These are phyloP conservation scores for Claviceps monticola DNA, from an alignment of 2,329 filamentous ascomycete species.

Conservation along the genomic window DNA sequence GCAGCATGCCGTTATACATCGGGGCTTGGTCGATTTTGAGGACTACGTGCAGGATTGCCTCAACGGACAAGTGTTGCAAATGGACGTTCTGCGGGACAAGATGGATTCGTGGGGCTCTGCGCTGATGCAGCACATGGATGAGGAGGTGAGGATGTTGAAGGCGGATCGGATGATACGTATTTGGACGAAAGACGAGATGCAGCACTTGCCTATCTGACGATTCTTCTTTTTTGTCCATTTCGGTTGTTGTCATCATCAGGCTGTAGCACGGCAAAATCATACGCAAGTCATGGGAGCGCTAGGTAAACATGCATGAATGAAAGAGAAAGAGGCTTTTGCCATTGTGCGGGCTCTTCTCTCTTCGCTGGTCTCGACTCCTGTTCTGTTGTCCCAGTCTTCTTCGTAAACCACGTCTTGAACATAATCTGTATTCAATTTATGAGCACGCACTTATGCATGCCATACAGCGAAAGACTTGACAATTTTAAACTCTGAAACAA, in stretches of 20 bases:
- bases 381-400: too few relatives aligned
- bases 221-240: neutral
- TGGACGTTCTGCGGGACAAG: constrained; percentile 48
- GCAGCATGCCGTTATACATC: constrained; percentile 70
- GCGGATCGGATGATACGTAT: constrained; percentile 82
- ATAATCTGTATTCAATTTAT: too few relatives aligned
- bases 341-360: too few relatives aligned
- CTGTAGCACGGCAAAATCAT: too few relatives aligned
- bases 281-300: neutral
- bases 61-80: constrained; percentile 40
- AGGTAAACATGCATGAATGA: neutral
- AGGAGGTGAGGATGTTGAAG: constrained; percentile 64
- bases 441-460: too few relatives aligned
- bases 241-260: too few relatives aligned
- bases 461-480: too few relatives aligned
- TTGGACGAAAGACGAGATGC: constrained; percentile 67
- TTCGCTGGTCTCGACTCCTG: too few relatives aligned
- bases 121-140: constrained; percentile 70
- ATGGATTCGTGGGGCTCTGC: constrained; percentile 71
- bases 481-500: too few relatives aligned
- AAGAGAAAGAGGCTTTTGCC: neutral
- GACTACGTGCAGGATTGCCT: constrained; percentile 50
- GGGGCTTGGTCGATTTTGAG: constrained; percentile 54
- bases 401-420: too few relatives aligned
- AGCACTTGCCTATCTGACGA: constrained; percentile 49